Conservation (phyloP, 2,329 filamentous ascomycete genomes). For the Paecilomyces variotii region DNA sequence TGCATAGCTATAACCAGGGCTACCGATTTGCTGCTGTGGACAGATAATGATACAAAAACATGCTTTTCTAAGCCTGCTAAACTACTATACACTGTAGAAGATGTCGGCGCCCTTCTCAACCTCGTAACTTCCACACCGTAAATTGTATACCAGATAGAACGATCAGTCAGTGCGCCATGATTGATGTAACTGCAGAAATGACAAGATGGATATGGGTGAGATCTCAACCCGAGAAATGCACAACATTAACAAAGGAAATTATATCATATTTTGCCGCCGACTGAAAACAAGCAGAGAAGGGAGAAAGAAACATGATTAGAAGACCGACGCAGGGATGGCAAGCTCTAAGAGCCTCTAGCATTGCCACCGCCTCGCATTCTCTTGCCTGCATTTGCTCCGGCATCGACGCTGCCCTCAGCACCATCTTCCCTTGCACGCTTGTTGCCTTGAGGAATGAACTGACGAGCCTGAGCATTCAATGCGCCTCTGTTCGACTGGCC, state of each 20-base stretch:
- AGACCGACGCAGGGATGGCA: neutral
- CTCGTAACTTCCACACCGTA: neutral
- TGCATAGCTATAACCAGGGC: neutral
- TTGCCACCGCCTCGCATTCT: constrained; percentile 39
- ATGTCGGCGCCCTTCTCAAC: neutral
- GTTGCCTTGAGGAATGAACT: constrained; percentile 50
- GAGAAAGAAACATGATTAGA: neutral
- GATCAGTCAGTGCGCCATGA: neutral
- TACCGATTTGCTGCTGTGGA: neutral
- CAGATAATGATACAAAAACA: constrained; percentile 1
- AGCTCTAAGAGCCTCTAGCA: constrained; percentile 17
- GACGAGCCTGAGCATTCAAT: constrained; percentile 43
- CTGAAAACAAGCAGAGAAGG: neutral
- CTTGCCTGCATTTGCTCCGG: constrained; percentile 35
- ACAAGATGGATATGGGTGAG: neutral
- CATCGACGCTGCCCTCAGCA: constrained; percentile 27
- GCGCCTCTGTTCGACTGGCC: constrained; percentile 26
- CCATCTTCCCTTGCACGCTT: constrained; percentile 50
- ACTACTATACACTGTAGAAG: neutral
- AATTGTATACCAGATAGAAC: neutral
- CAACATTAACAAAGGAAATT: constrained; percentile 7
- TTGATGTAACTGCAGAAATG: neutral
- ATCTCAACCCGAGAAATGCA: neutral
- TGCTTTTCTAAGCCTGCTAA: neutral
- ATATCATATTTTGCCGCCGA: neutral